Base-by-base conservation (phyloP, 768 basidiomycete genomes). In the Arthromyces matolae region DNA sequence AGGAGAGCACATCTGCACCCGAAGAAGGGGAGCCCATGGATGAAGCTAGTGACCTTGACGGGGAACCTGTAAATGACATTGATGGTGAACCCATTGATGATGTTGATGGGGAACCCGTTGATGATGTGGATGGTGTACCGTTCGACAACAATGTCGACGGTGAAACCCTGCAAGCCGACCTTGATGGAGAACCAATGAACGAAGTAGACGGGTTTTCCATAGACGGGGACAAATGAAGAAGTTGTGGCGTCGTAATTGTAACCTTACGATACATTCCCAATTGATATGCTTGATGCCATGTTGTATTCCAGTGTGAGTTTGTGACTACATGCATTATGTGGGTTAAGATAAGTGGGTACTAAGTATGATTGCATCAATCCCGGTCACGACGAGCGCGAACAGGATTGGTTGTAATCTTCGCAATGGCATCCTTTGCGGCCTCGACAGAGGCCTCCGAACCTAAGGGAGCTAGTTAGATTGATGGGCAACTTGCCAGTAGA, bases 361-460 rank as follows among this genome's bases (percentile, higher is more conserved):
- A 22, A 27, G 43, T 49, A 37, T 28, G 33, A 40, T 24, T n/a
- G 37, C 37, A 41, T 60, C 57, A 59, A 49, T 65, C 65, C 55
- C 67, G 64, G 42, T 68, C 57, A 46, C 73, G 75, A 60, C 74
- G 65, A 36, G 58, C 44, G 44, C 76, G 73, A 37, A 67, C 64
- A 28, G 66, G 50, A 49, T 65, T 71, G 12, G 77, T 63, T 25
- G 62, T 69, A 65, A 84, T 81, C 62, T 73, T 79, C 28, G 87
- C 65, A 58, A 93, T 89, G 20, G 85, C 84, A 27, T 85, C 81
- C 66, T 82, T 92, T 13, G 90, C 90, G n/a, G 76, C 72, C 46
- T 75, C 62, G 42, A 92, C 78, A 49, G 85, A 80, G 44, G 71
- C 64, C 64, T 86, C 81, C 18, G 86, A 73, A 47, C 89, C 89